Evolutionary conservation across 495 filamentous ascomycete genomes (phyloP).

Genomic region (Chaetomium tenue): DNA sequence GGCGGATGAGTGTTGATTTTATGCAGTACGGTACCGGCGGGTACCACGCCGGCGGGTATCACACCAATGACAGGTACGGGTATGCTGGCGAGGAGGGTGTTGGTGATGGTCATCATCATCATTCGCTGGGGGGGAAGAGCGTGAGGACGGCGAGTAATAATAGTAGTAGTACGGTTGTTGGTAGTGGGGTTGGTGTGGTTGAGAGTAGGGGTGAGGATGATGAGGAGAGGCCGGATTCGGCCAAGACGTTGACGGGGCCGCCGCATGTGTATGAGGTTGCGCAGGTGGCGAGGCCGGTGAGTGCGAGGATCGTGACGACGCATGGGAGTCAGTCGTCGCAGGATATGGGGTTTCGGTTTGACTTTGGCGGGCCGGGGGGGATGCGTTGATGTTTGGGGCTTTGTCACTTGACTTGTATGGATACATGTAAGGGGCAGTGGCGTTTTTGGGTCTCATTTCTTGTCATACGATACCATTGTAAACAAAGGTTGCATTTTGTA

Average conservation of each 20-base stretch:
- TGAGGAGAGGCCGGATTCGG: background rate
- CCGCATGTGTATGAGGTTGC: background rate
- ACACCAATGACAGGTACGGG: too few relatives aligned
- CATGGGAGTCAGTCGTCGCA: background rate
- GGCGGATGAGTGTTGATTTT: background rate
- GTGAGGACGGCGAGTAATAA: too few relatives aligned
- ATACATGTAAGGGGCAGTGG: too few relatives aligned
- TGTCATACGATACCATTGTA: too few relatives aligned
- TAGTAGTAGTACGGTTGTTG: too few relatives aligned
- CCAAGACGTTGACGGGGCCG: background rate
- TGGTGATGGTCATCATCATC: background rate
- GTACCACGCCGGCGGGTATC: too few relatives aligned
- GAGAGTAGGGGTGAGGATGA: too few relatives aligned
- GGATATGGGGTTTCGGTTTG: background rate
- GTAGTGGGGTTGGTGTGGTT: too few relatives aligned
- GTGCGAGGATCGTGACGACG: slow-evolving; percentile 1
- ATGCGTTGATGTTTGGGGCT: background rate
- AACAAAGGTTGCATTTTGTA: too few relatives aligned
- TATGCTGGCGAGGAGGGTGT: too few relatives aligned
- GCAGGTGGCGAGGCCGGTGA: background rate
- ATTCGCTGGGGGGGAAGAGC: background rate
- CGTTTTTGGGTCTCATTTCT: too few relatives aligned
- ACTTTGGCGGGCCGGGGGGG: background rate
- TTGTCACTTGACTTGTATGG: too few relatives aligned
- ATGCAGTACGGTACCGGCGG: background rate